Conservation (phyloP, 192 early-diverging fungal genomes). For the Rhizophagus clarus region DNA sequence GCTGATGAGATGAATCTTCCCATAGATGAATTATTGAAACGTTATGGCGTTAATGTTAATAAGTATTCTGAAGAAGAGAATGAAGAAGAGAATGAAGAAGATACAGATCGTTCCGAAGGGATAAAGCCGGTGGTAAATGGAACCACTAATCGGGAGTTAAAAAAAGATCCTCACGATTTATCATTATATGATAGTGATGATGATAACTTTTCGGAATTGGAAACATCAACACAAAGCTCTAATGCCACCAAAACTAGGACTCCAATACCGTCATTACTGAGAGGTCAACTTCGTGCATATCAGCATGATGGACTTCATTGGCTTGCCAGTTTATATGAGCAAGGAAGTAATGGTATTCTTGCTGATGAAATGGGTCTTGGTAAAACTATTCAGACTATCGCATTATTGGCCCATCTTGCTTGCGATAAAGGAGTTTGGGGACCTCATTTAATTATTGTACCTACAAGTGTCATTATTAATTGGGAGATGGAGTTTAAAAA, state of each 20-base stretch:
- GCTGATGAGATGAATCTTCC: constrained; percentile 31
- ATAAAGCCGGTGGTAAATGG: not conserved
- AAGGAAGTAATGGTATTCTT: constrained; percentile 76
- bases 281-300: constrained; percentile 80
- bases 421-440: constrained; percentile 64
- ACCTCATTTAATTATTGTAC: constrained; percentile 76
- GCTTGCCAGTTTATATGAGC: constrained; percentile 84
- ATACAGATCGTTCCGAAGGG: constrained; percentile 16
- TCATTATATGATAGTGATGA: constrained; percentile 43
- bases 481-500: constrained; percentile 76
- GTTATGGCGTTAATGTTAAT: constrained; percentile 31
- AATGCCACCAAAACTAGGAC: constrained; percentile 49
- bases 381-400: constrained; percentile 71
- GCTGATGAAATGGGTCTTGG: constrained; percentile 72
- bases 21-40: constrained; percentile 40
- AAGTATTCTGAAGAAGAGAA: constrained; percentile 33
- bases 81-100: constrained; percentile 24
- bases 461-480: constrained; percentile 74
- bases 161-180: constrained; percentile 29
- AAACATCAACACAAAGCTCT: constrained; percentile 31
- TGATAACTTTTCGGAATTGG: constrained; percentile 33
- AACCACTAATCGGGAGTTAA: not conserved
- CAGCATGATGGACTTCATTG: constrained; percentile 91
- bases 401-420: constrained; percentile 66
- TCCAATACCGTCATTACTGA: constrained; percentile 60